phyloP scores from a whole-genome alignment of 2,329 filamentous ascomycete genomes.

The Colletotrichum sp. region DNA sequence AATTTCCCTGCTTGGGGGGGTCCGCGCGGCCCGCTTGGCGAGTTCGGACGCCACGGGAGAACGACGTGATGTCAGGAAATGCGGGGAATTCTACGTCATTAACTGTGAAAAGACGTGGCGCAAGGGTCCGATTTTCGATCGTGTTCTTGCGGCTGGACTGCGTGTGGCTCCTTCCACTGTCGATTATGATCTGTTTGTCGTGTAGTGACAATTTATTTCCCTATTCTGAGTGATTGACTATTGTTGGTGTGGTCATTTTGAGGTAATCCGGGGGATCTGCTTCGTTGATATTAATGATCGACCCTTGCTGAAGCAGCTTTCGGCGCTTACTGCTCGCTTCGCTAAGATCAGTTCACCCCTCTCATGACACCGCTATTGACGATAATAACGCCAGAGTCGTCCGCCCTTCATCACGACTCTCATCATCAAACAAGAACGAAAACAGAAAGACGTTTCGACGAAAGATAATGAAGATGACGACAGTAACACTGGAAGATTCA shows the following conservation, averaged over 20 bases:
- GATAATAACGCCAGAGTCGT: background rate
- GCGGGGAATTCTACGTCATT: conserved; percentile 13
- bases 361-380: background rate
- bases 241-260: background rate
- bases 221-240: background rate
- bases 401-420: background rate
- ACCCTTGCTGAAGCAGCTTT: background rate
- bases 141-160: background rate
- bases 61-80: background rate
- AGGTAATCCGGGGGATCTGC: background rate
- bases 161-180: background rate
- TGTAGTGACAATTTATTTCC: background rate
- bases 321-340: background rate
- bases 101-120: background rate
- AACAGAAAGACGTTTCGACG: background rate
- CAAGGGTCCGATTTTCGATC: background rate
- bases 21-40: conserved; percentile 11
- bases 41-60: background rate
- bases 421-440: background rate
- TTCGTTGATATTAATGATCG: background rate
- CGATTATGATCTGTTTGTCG: background rate
- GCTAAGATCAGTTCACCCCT: background rate
- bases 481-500: conserved; percentile 1
- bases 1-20: background rate
- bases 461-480: background rate